These are phyloP conservation scores for Chaetomium cochliodes DNA, from an alignment of 495 filamentous ascomycete species.

Conservation along the genomic window DNA sequence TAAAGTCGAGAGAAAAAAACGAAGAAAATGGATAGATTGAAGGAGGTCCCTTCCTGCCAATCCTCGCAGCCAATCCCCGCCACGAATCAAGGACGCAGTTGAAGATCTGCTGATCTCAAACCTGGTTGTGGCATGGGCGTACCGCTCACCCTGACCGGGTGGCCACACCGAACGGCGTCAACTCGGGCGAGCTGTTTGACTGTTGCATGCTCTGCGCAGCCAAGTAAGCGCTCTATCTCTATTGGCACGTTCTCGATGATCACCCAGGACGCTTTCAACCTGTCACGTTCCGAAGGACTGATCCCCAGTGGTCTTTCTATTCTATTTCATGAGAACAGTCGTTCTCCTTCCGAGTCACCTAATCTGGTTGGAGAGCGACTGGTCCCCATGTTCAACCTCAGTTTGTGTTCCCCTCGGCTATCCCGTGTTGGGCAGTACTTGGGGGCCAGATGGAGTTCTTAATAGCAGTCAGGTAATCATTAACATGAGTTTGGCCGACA, in stretches of 20 bases:
- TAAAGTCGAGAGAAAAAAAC: too few species aligned
- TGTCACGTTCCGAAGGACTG: neutral
- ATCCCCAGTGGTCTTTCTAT: neutral
- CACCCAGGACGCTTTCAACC: neutral
- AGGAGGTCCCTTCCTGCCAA: neutral
- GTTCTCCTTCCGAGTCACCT: neutral
- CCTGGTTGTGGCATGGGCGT: slow-evolving; percentile 1
- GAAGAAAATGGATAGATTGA: neutral
- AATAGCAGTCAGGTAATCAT: neutral
- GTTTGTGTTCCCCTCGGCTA: neutral
- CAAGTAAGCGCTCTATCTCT: neutral
- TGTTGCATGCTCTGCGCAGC: neutral
- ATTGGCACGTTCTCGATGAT: neutral
- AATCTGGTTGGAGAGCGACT: neutral
- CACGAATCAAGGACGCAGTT: neutral
- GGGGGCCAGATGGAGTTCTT: neutral
- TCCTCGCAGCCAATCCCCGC: neutral
- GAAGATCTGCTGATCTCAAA: slow-evolving; percentile 13
- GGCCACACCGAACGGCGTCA: neutral
- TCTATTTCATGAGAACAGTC: neutral
- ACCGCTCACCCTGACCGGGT: neutral
- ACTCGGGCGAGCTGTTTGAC: slow-evolving; percentile 10
- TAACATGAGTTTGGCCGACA: neutral
- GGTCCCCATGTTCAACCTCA: neutral
- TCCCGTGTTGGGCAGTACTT: neutral